phyloP scores from a whole-genome alignment of 2,329 filamentous ascomycete species.

The Pseudogymnoascus sp. region DNA sequence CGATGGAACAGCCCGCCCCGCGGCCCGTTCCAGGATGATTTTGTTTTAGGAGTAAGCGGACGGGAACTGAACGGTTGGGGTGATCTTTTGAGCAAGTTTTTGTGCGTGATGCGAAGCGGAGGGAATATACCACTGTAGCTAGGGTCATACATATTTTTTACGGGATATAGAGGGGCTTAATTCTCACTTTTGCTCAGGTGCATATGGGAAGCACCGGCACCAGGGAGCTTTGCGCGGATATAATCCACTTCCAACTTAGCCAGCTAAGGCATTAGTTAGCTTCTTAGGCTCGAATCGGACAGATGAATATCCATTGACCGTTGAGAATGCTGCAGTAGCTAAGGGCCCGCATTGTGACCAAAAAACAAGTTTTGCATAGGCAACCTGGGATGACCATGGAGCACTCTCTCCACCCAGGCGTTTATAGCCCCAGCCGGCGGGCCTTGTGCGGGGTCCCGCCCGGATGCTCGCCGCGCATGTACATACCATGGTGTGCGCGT shows the following conservation, averaged over 20 bases:
- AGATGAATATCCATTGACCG: neutral
- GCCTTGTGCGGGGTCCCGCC: neutral
- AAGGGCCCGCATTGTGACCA: neutral
- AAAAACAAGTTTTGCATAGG: conserved; percentile 5
- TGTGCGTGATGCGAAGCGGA: neutral
- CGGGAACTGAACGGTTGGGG: neutral
- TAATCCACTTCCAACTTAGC: neutral
- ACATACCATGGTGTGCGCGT: conserved; percentile 5
- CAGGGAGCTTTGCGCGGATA: neutral
- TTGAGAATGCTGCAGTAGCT: neutral
- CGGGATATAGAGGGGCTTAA: neutral
- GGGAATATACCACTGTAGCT: conserved; percentile 1
- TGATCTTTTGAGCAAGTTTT: neutral
- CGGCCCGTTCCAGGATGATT: neutral
- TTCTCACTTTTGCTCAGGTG: neutral
- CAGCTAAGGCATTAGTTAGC: conserved; percentile 5
- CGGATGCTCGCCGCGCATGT: conserved; percentile 3
- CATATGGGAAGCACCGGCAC: conserved; percentile 4
- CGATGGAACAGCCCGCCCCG: neutral
- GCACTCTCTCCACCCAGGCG: neutral
- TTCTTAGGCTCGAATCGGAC: neutral
- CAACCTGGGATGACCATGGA: neutral
- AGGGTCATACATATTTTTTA: neutral
- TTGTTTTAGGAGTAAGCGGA: conserved; percentile 3
- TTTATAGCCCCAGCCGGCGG: neutral